Evolutionary conservation across 805 yeast species (phyloP).

Genomic region (Millerozyma acaciae): DNA sequence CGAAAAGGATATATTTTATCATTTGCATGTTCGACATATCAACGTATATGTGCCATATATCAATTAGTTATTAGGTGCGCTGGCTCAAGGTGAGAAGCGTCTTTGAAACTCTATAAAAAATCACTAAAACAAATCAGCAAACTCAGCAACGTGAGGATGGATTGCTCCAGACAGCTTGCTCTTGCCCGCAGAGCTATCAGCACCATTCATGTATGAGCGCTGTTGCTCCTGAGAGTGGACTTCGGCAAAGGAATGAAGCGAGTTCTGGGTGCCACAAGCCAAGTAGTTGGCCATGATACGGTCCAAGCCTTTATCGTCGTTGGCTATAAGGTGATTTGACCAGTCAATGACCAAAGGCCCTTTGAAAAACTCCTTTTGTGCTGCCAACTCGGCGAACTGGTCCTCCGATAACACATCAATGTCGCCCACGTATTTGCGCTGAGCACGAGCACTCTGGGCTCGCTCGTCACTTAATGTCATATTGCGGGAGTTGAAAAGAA

Average conservation of each 20-base stretch:
- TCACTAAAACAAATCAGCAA: slow-evolving; percentile 38
- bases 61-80: neutral
- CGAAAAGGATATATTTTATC: neutral
- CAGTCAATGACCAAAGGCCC: slow-evolving; percentile 34
- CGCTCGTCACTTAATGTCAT: slow-evolving; percentile 1
- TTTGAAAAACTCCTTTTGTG: slow-evolving; percentile 7
- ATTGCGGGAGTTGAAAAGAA: slow-evolving; percentile 1
- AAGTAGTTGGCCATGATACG: slow-evolving; percentile 38
- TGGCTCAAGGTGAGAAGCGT: neutral
- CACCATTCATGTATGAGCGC: too few relatives aligned
- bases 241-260: slow-evolving; percentile 3
- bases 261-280: slow-evolving; percentile 26
- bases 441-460: neutral
- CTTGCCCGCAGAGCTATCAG: slow-evolving; percentile 1
- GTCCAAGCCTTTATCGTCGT: slow-evolving; percentile 34
- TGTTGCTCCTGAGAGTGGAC: neutral
- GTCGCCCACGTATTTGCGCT: slow-evolving; percentile 12
- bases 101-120: neutral
- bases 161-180: slow-evolving; percentile 17
- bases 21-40: neutral
- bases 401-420: slow-evolving; percentile 8
- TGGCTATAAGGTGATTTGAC: slow-evolving; percentile 36
- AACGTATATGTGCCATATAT: neutral
- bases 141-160: slow-evolving; percentile 43
- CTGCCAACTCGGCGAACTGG: slow-evolving; percentile 8